Percentiles rank a stretch among this genome's conserved stretches.
phyloP scores from a whole-genome alignment of 345 rosid genomes.

The Erucastrum elatum region DNA sequence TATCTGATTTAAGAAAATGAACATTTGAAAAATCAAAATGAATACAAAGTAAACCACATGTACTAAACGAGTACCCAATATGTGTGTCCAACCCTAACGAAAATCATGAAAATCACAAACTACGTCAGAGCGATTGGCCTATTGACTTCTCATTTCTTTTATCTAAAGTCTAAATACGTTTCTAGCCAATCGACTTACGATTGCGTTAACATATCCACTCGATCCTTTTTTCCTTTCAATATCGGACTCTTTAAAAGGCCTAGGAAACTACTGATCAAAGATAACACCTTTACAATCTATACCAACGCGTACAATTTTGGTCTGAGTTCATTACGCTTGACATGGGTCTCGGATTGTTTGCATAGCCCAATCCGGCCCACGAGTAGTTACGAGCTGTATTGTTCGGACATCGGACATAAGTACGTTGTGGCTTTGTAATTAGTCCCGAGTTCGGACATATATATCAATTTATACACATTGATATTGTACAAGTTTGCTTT shows the following conservation, averaged over 20 bases:
- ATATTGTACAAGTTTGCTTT: not conserved
- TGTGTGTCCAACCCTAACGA: not conserved
- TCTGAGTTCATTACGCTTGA: not conserved
- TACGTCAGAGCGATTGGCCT: not conserved
- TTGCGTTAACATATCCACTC: not conserved
- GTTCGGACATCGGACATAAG: not conserved
- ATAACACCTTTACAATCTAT: not conserved
- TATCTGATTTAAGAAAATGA: not conserved
- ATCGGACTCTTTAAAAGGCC: not conserved
- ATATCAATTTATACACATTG: not conserved
- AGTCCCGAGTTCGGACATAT: not conserved
- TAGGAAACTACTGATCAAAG: not conserved
- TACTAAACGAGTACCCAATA: not conserved
- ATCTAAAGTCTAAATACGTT: not conserved
- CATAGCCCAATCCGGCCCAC: constrained; percentile 2
- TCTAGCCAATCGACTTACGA: not conserved
- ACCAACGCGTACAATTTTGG: not conserved
- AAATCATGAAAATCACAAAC: not conserved
- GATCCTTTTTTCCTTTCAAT: not conserved
- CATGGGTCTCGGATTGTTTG: not conserved
- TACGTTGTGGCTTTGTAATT: not conserved
- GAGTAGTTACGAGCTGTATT: not conserved
- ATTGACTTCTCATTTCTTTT: not conserved
- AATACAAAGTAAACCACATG: no score
- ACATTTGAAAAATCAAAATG: not conserved